These are phyloP conservation scores for Mycena venus DNA, from an alignment of 768 basidiomycete species.

Conservation along the genomic window DNA sequence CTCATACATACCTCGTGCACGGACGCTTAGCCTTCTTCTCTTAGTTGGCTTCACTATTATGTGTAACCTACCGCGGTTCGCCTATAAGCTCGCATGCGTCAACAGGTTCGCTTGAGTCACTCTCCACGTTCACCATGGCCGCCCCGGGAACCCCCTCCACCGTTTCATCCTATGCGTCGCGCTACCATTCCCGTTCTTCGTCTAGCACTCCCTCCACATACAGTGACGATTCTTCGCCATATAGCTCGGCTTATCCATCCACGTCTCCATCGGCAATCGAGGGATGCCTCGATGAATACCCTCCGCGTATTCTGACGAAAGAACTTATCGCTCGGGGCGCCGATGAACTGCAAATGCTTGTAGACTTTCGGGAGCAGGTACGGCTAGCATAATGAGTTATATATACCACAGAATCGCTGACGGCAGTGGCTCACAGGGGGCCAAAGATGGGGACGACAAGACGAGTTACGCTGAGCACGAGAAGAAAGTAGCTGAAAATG, in stretches of 20 bases:
- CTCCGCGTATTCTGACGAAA: constrained; percentile 21
- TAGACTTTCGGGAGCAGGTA: constrained; percentile 18
- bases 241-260: constrained; percentile 29
- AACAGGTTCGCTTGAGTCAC: constrained; percentile 1
- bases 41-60: constrained; percentile 31
- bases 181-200: constrained; percentile 19
- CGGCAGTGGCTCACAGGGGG: background rate
- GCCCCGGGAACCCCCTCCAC: constrained; percentile 29
- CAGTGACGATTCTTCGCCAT: constrained; percentile 28
- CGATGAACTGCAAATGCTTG: constrained; percentile 27
- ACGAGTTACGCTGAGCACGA: constrained; percentile 14
- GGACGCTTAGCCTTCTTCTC: constrained; percentile 25
- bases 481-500: constrained; percentile 34
- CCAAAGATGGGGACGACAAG: constrained; percentile 14
- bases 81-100: constrained; percentile 26
- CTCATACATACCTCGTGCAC: constrained; percentile 23
- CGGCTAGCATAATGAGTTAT: background rate
- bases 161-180: constrained; percentile 10
- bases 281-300: constrained; percentile 27
- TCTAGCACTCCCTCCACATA: constrained; percentile 30
- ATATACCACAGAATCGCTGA: background rate
- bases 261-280: constrained; percentile 33
- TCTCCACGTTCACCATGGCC: constrained; percentile 26
- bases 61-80: constrained; percentile 21
- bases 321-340: constrained; percentile 33